A percentile compares a stretch with the other conserved stretches of the same genome.
These are phyloP conservation scores for Botrytis pseudocinerea DNA, from an alignment of 2,329 filamentous ascomycete species.

Conservation along the genomic window DNA sequence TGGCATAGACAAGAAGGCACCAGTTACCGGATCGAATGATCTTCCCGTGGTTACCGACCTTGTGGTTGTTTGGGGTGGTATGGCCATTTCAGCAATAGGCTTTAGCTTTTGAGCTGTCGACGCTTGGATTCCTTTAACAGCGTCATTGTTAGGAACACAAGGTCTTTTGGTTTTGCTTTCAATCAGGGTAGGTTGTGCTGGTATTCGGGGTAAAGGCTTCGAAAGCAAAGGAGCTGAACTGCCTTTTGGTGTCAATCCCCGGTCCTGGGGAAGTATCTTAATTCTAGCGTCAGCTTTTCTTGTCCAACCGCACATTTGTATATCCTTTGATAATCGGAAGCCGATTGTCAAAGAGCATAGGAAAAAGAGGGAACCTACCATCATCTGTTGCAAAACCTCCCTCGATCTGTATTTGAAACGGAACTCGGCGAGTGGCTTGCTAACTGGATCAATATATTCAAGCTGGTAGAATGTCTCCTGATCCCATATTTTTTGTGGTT, in stretches of 20 bases:
- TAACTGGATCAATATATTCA: conserved; percentile 20
- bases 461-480: conserved; percentile 15
- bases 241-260: neutral
- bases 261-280: neutral
- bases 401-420: conserved; percentile 25
- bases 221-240: neutral
- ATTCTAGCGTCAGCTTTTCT: neutral
- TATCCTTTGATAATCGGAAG: neutral
- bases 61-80: neutral
- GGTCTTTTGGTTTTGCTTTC: neutral
- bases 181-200: neutral
- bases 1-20: neutral
- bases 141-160: neutral
- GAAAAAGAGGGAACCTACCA: neutral
- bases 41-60: neutral
- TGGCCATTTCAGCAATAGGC: neutral
- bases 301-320: neutral
- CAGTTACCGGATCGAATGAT: neutral
- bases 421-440: conserved; percentile 19
- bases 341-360: neutral
- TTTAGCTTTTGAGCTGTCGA: neutral
- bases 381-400: conserved; percentile 19
- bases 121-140: neutral
- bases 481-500: neutral
- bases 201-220: neutral